Percentiles rank a stretch among this genome's conserved stretches.
Evolutionary conservation across 768 basidiomycete genomes (phyloP).

Genomic region (Boletus rubroflammeus): DNA sequence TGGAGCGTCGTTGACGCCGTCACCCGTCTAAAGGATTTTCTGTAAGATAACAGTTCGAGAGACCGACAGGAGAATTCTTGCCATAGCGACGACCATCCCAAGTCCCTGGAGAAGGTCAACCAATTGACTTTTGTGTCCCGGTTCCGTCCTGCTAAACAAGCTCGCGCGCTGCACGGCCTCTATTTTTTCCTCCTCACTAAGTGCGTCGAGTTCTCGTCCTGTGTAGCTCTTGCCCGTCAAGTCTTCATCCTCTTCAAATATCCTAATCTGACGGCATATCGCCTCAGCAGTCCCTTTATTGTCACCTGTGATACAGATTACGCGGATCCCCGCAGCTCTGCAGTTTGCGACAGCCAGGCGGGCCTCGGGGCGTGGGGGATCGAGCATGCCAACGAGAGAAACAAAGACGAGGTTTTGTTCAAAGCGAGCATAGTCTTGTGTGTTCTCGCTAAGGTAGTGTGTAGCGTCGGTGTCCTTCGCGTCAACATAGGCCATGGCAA

Average conservation of each 20-base stretch:
- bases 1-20: conserved; percentile 98
- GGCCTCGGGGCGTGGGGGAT: conserved; percentile 95
- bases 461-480: conserved; percentile 70
- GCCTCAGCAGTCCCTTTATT: conserved; percentile 98
- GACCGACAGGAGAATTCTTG: conserved; percentile 29
- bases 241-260: conserved; percentile 84
- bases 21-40: conserved; percentile 67
- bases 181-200: conserved; percentile 78
- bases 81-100: conserved; percentile 96
- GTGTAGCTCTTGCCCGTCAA: conserved; percentile 95
- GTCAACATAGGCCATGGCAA: conserved; percentile 86
- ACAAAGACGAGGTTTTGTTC: conserved; percentile 93
- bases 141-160: conserved; percentile 92
- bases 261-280: conserved; percentile 93
- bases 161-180: conserved; percentile 82
- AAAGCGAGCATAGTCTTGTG: conserved; percentile 83
- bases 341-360: conserved; percentile 83
- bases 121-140: conserved; percentile 89
- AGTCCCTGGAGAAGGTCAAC: conserved; percentile 91
- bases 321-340: conserved; percentile 88
- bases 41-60: conserved; percentile 7
- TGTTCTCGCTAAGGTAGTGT: conserved; percentile 78
- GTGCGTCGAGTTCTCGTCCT: conserved; percentile 82
- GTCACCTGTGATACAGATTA: conserved; percentile 97
- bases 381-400: conserved; percentile 95